Evolutionary conservation across 2,329 filamentous ascomycete genomes (phyloP).

Genomic region (Talaromyces albobiverticillius): DNA sequence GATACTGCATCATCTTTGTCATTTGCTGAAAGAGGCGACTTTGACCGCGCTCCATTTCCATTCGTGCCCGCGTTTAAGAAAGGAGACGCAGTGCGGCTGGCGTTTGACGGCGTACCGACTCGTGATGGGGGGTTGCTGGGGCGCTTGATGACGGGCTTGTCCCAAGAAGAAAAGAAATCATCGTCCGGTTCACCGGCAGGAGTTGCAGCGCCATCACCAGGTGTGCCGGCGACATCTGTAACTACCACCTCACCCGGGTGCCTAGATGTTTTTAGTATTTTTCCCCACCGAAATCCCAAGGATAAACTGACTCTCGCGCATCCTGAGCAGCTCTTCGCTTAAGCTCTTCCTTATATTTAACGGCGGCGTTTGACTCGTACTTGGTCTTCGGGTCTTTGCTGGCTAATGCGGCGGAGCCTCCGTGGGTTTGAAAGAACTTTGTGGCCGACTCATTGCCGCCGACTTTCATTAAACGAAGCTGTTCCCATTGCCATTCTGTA

Average conservation of each 20-base stretch:
- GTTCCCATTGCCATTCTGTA: constrained; percentile 96
- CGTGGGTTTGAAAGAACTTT: constrained; percentile 97
- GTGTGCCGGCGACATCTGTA: constrained; percentile 60
- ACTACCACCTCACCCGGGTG: constrained; percentile 83
- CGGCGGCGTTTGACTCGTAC: constrained; percentile 89
- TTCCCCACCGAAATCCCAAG: neutral
- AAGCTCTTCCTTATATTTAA: constrained; percentile 97
- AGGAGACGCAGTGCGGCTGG: constrained; percentile 81
- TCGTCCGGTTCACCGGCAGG: constrained; percentile 80
- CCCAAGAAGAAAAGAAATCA: constrained; percentile 99
- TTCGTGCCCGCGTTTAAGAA: constrained; percentile 72
- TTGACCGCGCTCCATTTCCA: constrained; percentile 69
- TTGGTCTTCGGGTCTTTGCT: constrained; percentile 98
- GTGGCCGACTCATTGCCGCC: constrained; percentile 97
- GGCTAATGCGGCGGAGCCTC: constrained; percentile 85
- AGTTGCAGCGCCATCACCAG: constrained; percentile 65
- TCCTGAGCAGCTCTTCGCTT: constrained; percentile 81
- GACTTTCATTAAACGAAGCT: constrained; percentile 95
- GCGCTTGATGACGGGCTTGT: constrained; percentile 94
- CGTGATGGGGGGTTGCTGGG: constrained; percentile 91
- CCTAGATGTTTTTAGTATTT: constrained; percentile 47
- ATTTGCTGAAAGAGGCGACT: constrained; percentile 70
- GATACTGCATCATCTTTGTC: constrained; percentile 52
- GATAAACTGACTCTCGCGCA: constrained; percentile 68
- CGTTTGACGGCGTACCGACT: constrained; percentile 77